phyloP scores from a whole-genome alignment of 2,329 filamentous ascomycete species.

The Sarocladium kiliense region DNA sequence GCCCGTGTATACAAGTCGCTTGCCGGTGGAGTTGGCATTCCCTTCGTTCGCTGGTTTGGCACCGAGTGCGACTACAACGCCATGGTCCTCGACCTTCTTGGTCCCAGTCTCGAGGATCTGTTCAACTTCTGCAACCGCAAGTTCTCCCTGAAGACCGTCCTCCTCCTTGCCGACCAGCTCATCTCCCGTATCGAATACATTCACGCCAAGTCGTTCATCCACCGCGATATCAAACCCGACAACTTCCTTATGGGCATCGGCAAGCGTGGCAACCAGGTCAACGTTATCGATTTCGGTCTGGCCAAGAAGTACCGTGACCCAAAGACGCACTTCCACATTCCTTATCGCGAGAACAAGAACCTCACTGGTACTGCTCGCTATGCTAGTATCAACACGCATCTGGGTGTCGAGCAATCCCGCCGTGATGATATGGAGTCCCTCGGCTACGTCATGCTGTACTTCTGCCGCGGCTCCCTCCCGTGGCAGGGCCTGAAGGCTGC shows the following conservation, averaged over 20 bases:
- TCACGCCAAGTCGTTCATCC: constrained; percentile 98
- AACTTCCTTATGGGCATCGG: constrained; percentile 99
- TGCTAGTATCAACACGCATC: constrained; percentile 96
- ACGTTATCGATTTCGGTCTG: constrained; percentile 97
- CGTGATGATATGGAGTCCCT: constrained; percentile 99
- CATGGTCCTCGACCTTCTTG: constrained; percentile 97
- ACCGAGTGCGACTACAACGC: constrained; percentile 99
- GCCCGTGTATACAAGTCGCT: constrained; percentile 88
- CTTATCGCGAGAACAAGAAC: constrained; percentile 99
- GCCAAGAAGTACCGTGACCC: constrained; percentile 99
- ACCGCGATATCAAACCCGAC: constrained; percentile 99
- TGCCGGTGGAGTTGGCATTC: constrained; percentile 94
- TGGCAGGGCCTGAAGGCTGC: constrained; percentile 99
- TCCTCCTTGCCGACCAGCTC: constrained; percentile 93
- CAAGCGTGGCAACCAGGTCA: constrained; percentile 98
- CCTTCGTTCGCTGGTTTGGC: constrained; percentile 98
- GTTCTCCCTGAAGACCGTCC: constrained; percentile 97
- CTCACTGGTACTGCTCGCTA: constrained; percentile 97
- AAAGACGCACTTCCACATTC: constrained; percentile 99
- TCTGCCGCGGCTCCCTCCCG: constrained; percentile 96
- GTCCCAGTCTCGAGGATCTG: constrained; percentile 90
- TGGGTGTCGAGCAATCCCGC: constrained; percentile 97
- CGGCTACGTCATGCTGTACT: constrained; percentile 99
- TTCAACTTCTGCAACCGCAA: constrained; percentile 99
- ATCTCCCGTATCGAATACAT: constrained; percentile 99